These are phyloP conservation scores for Phytopythium helicoides DNA, from an alignment of 352 stramenopile species.

Conservation along the genomic window DNA sequence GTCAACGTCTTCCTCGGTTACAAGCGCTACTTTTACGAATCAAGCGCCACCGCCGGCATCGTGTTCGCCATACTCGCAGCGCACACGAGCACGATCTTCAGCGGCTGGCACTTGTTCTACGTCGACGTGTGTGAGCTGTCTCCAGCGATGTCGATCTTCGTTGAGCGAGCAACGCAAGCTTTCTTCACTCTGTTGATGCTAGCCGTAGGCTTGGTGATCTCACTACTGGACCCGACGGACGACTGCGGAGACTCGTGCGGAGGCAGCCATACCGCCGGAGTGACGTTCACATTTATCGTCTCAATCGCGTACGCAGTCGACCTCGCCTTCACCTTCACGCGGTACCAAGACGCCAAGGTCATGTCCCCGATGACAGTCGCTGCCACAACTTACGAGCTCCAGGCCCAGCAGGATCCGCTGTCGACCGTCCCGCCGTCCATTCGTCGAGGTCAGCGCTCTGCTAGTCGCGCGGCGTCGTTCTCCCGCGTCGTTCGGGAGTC, in stretches of 20 bases:
- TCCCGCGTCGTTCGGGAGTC: too few species aligned
- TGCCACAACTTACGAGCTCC: not conserved
- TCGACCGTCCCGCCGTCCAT: not conserved
- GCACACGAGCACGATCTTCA: constrained; percentile 5
- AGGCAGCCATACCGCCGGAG: not conserved
- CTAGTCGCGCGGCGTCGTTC: not conserved
- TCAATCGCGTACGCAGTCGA: not conserved
- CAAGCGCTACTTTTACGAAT: constrained; percentile 22
- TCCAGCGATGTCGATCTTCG: not conserved
- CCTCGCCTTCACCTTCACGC: constrained; percentile 3
- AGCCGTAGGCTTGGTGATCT: not conserved
- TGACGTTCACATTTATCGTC: constrained; percentile 3
- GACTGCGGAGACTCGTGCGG: not conserved
- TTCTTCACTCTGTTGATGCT: not conserved
- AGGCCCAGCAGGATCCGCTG: not conserved
- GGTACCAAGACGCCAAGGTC: constrained; percentile 4
- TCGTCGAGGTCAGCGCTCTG: not conserved
- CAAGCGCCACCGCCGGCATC: not conserved
- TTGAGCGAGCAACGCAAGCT: not conserved
- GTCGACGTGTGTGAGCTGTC: constrained; percentile 2
- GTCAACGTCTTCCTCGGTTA: constrained; percentile 24
- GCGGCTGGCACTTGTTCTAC: constrained; percentile 3
- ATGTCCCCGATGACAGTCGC: not conserved
- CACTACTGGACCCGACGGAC: not conserved
- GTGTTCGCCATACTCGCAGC: not conserved